Evolutionary conservation across 768 basidiomycete species (phyloP).

Genomic region (Phaffia australis): DNA sequence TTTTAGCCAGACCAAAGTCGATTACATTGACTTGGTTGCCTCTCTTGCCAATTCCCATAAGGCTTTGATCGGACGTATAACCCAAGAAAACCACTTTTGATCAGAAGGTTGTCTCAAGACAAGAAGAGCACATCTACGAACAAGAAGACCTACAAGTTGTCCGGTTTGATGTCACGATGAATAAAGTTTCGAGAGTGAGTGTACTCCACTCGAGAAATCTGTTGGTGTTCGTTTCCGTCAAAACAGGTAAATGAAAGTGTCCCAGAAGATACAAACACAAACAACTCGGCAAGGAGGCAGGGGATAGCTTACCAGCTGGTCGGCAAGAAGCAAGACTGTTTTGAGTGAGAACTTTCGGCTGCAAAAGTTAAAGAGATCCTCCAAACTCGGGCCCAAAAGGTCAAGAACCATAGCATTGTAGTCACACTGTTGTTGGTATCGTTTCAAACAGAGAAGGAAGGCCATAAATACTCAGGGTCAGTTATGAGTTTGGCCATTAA

Average conservation of each 20-base stretch:
- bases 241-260: not conserved
- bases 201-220: slow-evolving; percentile 93
- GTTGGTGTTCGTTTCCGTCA: slow-evolving; percentile 20
- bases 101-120: not conserved
- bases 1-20: slow-evolving; percentile 97
- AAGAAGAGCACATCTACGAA: not conserved
- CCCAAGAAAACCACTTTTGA: not conserved
- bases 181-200: slow-evolving; percentile 90
- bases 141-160: slow-evolving; percentile 55
- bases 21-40: slow-evolving; percentile 97
- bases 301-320: slow-evolving; percentile 66
- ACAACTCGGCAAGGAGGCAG: not conserved
- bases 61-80: slow-evolving; percentile 31
- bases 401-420: slow-evolving; percentile 99
- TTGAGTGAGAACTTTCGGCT: slow-evolving; percentile 78
- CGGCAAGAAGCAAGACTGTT: slow-evolving; percentile 83
- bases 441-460: not conserved
- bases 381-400: slow-evolving; percentile 54
- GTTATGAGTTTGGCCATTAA: not conserved
- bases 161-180: slow-evolving; percentile 96
- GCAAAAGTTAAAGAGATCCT: slow-evolving; percentile 44
- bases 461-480: not conserved
- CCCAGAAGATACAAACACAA: slow-evolving; percentile 24
- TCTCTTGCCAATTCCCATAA: slow-evolving; percentile 98
- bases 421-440: slow-evolving; percentile 72